Conservation (phyloP, 2,329 filamentous ascomycete genomes). For the Fusarium penzigii region DNA sequence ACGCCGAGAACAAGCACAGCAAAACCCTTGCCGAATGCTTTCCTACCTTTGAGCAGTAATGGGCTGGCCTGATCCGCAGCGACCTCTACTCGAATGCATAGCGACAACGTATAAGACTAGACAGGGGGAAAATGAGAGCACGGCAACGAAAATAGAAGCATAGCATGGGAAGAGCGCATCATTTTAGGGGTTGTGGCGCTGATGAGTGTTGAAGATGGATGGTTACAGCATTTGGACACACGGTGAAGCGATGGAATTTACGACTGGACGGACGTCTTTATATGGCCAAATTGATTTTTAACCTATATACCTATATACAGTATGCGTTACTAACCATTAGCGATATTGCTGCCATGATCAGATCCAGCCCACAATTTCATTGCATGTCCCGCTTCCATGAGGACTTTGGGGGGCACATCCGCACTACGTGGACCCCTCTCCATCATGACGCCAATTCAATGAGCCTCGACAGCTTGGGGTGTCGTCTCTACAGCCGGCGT, state of each 20-base stretch:
- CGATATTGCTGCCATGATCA: background rate
- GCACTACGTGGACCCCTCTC: background rate
- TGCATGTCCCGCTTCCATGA: background rate
- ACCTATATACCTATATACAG: background rate
- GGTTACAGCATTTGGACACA: background rate
- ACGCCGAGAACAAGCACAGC: constrained; percentile 76
- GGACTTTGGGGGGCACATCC: background rate
- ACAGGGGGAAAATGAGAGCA: constrained; percentile 7
- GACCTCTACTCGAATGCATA: background rate
- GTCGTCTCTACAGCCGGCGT: constrained; percentile 19
- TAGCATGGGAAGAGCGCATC: too few species aligned
- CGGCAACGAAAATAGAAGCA: constrained; percentile 22
- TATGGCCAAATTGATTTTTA: constrained; percentile 1
- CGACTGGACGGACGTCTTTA: constrained; percentile 20
- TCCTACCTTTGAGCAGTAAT: constrained; percentile 45
- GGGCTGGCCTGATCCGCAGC: background rate
- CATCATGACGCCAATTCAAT: constrained; percentile 22
- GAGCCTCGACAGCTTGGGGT: constrained; percentile 33
- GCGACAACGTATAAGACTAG: constrained; percentile 7
- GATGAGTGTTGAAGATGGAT: constrained; percentile 1
- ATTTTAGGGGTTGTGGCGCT: constrained; percentile 17
- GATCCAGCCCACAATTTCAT: background rate
- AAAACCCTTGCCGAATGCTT: constrained; percentile 74
- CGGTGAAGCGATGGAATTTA: constrained; percentile 15
- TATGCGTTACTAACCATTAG: background rate